Evolutionary conservation across 2,329 filamentous ascomycete genomes (phyloP), one percentile per base, ranked within the genome.

Genomic region (Raffaelea ambrosiae): DNA sequence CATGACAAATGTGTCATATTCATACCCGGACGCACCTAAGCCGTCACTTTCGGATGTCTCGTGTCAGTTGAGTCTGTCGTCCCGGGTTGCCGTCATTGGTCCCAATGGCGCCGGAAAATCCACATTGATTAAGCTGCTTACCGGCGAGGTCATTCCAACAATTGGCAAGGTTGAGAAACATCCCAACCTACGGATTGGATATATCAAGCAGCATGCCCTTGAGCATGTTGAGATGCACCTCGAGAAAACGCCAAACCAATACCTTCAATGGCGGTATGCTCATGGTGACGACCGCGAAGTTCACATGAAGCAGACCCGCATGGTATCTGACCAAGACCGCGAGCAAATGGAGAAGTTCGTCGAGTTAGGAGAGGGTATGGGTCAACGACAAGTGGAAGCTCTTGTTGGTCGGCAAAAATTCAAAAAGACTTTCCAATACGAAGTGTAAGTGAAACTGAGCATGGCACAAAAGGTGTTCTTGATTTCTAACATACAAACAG

Each of bases 191-290:
- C 90, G 93, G 76, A 96, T 98, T 59, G 93, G 93, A 47, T 98
- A 98, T 74, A 97, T 98, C 73, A 97, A 97, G 74, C 93, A 98
- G 73, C 93, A 98, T 67, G 93, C 93, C 40, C 77, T 98, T 13
- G 93, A 98, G 74, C 93, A 98, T 79, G 93, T 98, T 11, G 91
- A 98, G 71, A 95, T 96, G 91, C 93, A 98, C 63, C 74, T 97
- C 58, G 93, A 98, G 69, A 98, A 98, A 80, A 98, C 93, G 0
- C 93, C 93, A 38, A 97, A 95, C 66, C 93, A 98, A 69, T 98
- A 98, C 63, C 78, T 98, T 31, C 93, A 97, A 69, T 98, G 93
- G 93, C 87, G 93, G 59, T 98, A 97, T 63, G 88, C 88, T 59
- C 88, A 97, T 61, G 93, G 93, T 61, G 93, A 97, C 58, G 93